phyloP scores from a whole-genome alignment of 2,329 filamentous ascomycete genomes.

The Blumeria graminis region DNA sequence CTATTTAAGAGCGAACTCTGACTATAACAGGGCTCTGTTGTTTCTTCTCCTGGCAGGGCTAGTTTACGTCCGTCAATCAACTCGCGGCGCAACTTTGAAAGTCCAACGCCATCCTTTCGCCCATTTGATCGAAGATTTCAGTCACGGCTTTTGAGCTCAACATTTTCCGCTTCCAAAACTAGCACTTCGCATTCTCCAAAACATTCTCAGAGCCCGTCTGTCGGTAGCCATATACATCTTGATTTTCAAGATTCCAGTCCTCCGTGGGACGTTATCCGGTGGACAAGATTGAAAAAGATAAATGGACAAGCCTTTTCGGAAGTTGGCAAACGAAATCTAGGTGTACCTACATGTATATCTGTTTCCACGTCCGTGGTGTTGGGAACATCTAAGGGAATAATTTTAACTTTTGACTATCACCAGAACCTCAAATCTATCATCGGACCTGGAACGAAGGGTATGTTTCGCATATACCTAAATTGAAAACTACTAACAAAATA shows the following conservation, averaged over 20 bases:
- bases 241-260: conserved; percentile 44
- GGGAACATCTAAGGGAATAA: conserved; percentile 82
- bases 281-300: conserved; percentile 82
- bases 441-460: conserved; percentile 75
- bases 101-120: conserved; percentile 50
- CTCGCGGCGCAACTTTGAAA: conserved; percentile 38
- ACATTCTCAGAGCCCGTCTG: conserved; percentile 60
- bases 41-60: conserved; percentile 49
- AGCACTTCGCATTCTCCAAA: conserved; percentile 38
- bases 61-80: conserved; percentile 46
- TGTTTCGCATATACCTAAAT: conserved; percentile 7
- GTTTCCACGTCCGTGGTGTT: conserved; percentile 74
- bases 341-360: conserved; percentile 67
- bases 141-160: conserved; percentile 45
- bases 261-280: conserved; percentile 91
- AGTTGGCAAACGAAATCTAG: conserved; percentile 75
- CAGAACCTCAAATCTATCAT: conserved; percentile 88
- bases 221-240: conserved; percentile 41
- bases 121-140: conserved; percentile 92
- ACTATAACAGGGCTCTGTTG: conserved; percentile 27
- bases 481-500: conserved; percentile 14
- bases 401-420: conserved; percentile 91
- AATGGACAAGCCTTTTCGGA: conserved; percentile 82
- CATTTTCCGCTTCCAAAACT: conserved; percentile 36
- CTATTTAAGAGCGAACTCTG: background rate